Conservation (phyloP, 768 basidiomycete genomes). For the Astraeus odoratus region DNA sequence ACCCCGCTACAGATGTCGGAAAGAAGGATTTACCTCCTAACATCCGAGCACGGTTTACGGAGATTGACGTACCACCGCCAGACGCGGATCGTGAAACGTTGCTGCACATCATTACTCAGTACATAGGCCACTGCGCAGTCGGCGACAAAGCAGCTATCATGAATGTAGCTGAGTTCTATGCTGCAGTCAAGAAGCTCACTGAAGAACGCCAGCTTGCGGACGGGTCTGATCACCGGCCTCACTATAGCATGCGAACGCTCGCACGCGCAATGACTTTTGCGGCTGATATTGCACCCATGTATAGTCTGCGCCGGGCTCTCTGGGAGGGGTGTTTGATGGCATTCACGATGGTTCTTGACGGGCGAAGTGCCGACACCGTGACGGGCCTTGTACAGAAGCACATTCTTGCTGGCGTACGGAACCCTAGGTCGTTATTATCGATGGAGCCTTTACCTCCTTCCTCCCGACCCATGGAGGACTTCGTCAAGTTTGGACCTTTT, state of each 20-base stretch:
- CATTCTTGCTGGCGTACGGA: slow-evolving; percentile 72
- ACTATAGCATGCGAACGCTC: slow-evolving; percentile 96
- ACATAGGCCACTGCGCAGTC: slow-evolving; percentile 76
- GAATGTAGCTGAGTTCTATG: slow-evolving; percentile 90
- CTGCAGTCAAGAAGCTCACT: slow-evolving; percentile 68
- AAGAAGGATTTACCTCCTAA: slow-evolving; percentile 94
- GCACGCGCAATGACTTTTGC: slow-evolving; percentile 87
- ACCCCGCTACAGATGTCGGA: slow-evolving; percentile 96
- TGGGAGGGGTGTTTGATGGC: slow-evolving; percentile 99
- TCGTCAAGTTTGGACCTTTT: slow-evolving; percentile 86
- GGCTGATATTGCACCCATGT: slow-evolving; percentile 67
- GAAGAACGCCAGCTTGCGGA: slow-evolving; percentile 79
- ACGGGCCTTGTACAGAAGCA: slow-evolving; percentile 66
- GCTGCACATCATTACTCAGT: slow-evolving; percentile 78
- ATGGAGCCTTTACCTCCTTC: slow-evolving; percentile 57
- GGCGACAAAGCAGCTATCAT: slow-evolving; percentile 84
- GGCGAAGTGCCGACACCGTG: slow-evolving; percentile 59
- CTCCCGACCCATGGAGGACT: slow-evolving; percentile 42
- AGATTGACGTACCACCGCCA: slow-evolving; percentile 91
- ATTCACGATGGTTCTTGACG: slow-evolving; percentile 92
- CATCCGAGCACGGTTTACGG: slow-evolving; percentile 88
- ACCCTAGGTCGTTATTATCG: slow-evolving; percentile 65
- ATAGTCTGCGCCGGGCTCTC: slow-evolving; percentile 76
- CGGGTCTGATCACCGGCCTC: slow-evolving; percentile 86
- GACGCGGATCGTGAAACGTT: slow-evolving; percentile 90